Percentiles rank a stretch among this genome's conserved stretches.
Conservation (phyloP, 257 asterid species). For the Solanum pinnatisectum region DNA sequence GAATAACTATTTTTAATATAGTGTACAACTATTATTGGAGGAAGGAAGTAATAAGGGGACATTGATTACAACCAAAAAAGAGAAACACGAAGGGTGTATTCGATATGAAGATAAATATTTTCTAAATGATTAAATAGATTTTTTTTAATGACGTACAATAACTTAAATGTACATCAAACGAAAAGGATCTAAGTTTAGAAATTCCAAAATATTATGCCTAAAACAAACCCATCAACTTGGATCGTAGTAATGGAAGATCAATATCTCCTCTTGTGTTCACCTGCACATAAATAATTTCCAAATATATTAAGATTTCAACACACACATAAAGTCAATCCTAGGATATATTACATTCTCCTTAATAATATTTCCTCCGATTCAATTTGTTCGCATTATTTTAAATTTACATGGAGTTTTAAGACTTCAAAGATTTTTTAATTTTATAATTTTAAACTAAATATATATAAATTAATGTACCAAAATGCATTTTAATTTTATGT, state of each 20-base stretch:
- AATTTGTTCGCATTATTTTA: no score
- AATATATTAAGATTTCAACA: background rate
- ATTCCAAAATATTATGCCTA: background rate
- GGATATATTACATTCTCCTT: background rate
- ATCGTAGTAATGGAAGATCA: conserved; percentile 5
- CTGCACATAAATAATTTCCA: background rate
- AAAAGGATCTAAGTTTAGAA: background rate
- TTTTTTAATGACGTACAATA: background rate
- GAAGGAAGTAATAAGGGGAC: no score
- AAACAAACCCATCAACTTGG: background rate
- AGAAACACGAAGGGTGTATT: background rate
- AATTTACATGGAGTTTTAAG: no score
- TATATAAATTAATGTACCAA: no score
- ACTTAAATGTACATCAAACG: background rate
- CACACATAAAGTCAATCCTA: background rate
- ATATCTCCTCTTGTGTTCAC: background rate
- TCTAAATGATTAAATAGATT: background rate
- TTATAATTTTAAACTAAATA: no score
- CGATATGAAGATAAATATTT: no score
- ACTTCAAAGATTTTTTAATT: accelerated
- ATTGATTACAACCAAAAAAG: background rate
- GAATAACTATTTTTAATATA: no score
- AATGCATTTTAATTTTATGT: no score
- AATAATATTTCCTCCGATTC: no score
- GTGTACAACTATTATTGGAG: no score